Evolutionary conservation across 2,329 filamentous ascomycete genomes (phyloP).

Genomic region (Trichoderma afroharzianum): DNA sequence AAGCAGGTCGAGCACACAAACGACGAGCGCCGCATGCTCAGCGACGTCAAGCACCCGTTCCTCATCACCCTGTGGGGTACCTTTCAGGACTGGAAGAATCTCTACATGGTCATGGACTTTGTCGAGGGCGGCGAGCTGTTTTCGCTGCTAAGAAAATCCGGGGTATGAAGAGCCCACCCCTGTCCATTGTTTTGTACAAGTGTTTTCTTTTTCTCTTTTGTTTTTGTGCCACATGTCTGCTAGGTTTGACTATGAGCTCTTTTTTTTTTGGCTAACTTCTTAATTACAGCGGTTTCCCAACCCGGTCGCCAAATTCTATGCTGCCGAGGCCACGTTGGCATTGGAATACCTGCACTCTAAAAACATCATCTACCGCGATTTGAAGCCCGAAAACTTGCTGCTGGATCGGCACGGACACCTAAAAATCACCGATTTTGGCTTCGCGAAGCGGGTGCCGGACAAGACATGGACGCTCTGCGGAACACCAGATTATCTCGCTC

Average conservation of each 20-base stretch:
- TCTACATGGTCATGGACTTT: conserved; percentile 99
- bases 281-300: conserved; percentile 83
- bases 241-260: background rate
- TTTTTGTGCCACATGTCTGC: background rate
- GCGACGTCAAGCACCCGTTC: conserved; percentile 96
- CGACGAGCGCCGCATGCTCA: conserved; percentile 92
- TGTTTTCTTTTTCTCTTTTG: background rate
- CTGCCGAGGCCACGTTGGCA: conserved; percentile 91
- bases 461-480: conserved; percentile 99
- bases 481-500: conserved; percentile 94
- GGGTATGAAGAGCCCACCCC: conserved; percentile 47
- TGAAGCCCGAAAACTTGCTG: conserved; percentile 92
- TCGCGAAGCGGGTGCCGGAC: conserved; percentile 96
- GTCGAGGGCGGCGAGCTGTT: conserved; percentile 98
- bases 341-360: conserved; percentile 92
- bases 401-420: conserved; percentile 90
- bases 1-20: conserved; percentile 99
- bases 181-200: background rate
- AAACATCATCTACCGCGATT: conserved; percentile 95
- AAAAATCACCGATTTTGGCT: conserved; percentile 98
- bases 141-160: conserved; percentile 89
- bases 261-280: background rate
- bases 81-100: conserved; percentile 89
- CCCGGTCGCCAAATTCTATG: conserved; percentile 98
- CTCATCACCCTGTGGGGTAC: conserved; percentile 97